phyloP scores from a whole-genome alignment of 1,284 basidiomycete species.

The Thecaphora frezii region DNA sequence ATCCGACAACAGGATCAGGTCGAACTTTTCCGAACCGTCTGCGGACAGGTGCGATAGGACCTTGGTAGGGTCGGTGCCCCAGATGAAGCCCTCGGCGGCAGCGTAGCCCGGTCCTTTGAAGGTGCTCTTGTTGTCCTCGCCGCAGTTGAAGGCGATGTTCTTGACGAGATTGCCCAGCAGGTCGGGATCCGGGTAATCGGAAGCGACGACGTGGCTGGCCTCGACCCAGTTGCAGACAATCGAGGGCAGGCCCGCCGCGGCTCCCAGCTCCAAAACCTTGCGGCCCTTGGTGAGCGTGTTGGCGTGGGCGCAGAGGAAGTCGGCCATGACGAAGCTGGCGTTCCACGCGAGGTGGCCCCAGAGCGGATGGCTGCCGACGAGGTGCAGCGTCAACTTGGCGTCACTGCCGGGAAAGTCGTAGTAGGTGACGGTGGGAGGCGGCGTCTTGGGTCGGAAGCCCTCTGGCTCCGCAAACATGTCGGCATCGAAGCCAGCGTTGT shows the following conservation, averaged over 20 bases:
- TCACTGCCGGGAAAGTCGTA: slow-evolving; percentile 34
- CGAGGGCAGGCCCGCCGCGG: slow-evolving; percentile 82
- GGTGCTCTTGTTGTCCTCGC: slow-evolving; percentile 26
- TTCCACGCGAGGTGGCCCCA: slow-evolving; percentile 87
- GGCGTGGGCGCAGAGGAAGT: slow-evolving; percentile 61
- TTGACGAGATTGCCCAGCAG: slow-evolving; percentile 76
- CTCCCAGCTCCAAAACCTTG: slow-evolving; percentile 83
- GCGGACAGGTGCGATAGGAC: slow-evolving; percentile 63
- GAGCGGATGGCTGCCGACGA: slow-evolving; percentile 83
- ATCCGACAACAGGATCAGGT: slow-evolving; percentile 86
- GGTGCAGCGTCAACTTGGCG: slow-evolving; percentile 63
- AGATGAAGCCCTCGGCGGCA: slow-evolving; percentile 72
- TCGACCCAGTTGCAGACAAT: slow-evolving; percentile 42
- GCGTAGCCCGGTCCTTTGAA: slow-evolving; percentile 55
- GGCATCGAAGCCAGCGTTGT: slow-evolving; percentile 15
- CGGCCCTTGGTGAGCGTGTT: slow-evolving; percentile 60
- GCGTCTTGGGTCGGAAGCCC: slow-evolving; percentile 52
- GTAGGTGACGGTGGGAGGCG: slow-evolving; percentile 42
- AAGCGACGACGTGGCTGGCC: slow-evolving; percentile 70
- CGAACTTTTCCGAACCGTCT: slow-evolving; percentile 63
- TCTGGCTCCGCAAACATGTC: slow-evolving; percentile 54
- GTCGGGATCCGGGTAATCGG: slow-evolving; percentile 84
- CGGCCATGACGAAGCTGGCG: slow-evolving; percentile 59
- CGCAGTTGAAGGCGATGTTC: slow-evolving; percentile 71
- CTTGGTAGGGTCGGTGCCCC: slow-evolving; percentile 72